phyloP scores from a whole-genome alignment of 179 eudicot species.

The Actinidia arguta region DNA sequence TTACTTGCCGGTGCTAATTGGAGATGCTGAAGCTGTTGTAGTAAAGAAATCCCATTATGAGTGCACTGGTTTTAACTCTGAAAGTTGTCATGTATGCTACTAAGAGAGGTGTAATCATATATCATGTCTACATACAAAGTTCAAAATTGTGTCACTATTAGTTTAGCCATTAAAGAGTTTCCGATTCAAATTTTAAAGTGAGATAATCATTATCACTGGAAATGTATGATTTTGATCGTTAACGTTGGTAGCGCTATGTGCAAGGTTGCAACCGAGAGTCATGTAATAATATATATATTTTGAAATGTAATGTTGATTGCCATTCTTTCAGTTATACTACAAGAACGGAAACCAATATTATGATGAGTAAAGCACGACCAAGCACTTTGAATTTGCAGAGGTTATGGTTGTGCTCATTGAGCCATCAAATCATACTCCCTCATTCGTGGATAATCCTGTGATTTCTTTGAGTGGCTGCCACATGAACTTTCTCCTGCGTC shows the following conservation, averaged over 20 bases:
- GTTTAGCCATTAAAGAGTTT: background rate
- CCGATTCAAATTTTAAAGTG: background rate
- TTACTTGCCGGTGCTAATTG: background rate
- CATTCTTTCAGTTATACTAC: background rate
- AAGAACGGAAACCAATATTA: background rate
- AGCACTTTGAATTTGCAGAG: background rate
- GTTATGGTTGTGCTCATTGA: constrained; percentile 2
- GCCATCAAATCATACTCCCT: constrained; percentile 13
- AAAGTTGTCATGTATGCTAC: background rate
- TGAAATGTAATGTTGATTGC: background rate
- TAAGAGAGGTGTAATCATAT: background rate
- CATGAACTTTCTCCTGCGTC: constrained; percentile 78
- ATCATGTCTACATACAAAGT: background rate
- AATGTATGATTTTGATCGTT: background rate
- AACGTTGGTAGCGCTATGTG: background rate
- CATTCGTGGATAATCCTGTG: constrained; percentile 52
- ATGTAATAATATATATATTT: background rate
- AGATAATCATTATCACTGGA: background rate
- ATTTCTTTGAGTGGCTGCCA: constrained; percentile 96
- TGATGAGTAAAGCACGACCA: background rate
- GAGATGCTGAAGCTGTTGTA: background rate
- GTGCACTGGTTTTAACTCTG: background rate
- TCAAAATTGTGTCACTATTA: background rate
- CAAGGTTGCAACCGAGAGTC: background rate
- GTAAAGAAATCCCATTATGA: background rate